Evolutionary conservation across 2,329 filamentous ascomycete genomes (phyloP).

Genomic region (Apiospora malaysiana): DNA sequence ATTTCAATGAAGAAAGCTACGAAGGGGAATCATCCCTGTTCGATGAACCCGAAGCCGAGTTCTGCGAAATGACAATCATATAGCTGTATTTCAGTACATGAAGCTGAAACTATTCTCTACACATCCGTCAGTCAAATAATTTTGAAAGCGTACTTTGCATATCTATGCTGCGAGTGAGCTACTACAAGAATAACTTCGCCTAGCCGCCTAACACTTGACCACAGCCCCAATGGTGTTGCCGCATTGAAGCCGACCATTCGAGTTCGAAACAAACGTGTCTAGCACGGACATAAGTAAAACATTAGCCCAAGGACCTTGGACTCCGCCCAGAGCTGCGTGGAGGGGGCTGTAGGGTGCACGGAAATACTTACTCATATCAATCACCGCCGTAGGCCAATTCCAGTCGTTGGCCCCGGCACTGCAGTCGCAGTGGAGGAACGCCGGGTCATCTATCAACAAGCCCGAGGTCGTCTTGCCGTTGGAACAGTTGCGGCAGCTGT

Average conservation of each 20-base stretch:
- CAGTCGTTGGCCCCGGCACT: not conserved
- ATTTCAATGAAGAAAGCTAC: too few relatives aligned
- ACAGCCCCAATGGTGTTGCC: not conserved
- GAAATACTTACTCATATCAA: not conserved
- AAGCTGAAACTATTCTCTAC: not conserved
- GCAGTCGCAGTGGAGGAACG: slow-evolving; percentile 6
- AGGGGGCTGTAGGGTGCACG: not conserved
- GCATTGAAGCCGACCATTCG: not conserved
- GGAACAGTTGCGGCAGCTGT: slow-evolving; percentile 9
- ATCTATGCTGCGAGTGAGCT: not conserved
- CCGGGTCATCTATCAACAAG: slow-evolving; percentile 3
- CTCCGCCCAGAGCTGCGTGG: not conserved
- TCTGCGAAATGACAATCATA: too few relatives aligned
- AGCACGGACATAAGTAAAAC: too few relatives aligned
- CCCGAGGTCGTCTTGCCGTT: slow-evolving; percentile 8
- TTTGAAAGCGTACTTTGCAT: too few relatives aligned
- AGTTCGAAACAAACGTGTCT: slow-evolving; percentile 1
- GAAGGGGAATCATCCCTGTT: too few relatives aligned
- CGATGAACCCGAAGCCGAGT: too few relatives aligned
- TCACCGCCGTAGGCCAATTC: not conserved
- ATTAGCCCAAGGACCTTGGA: not conserved
- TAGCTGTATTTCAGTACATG: not conserved
- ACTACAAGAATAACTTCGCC: not conserved
- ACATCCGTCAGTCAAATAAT: not conserved
- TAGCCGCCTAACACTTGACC: not conserved